Base-by-base conservation (phyloP, 192 early-diverging fungal genomes). In the Entomortierella chlamydospora region DNA sequence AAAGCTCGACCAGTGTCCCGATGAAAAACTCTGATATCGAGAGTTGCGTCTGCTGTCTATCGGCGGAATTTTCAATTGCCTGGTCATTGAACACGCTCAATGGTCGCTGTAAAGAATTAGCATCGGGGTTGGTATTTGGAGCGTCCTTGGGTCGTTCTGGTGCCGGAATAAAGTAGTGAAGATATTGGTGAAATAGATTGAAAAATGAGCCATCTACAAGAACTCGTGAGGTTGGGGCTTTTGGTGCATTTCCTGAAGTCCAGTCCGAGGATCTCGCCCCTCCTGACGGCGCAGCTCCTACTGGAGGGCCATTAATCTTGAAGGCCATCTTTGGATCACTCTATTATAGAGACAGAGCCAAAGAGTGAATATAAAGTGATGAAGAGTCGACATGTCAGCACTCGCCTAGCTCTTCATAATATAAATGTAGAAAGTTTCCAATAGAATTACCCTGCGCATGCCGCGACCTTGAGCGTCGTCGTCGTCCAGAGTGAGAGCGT, bases 1-100 rank as follows among this genome's bases (percentile, higher is more conserved):
- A 79, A 47, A 79, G 76, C 22, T 79, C 76, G 0, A 70, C 76
- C 4, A 70, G 28, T 15, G 76, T 79, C 1, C 76, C 76, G 22
- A 79, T 64, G 50, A 79, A 79, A 43, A 79, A 79, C 26, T 79
- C 74, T 33, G 74, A 70, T 29, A 79, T 70, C 1, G 68, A 55
- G 7, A 79, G 74, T 22, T 70, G 68, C 3, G 62, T 60, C 31
- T 79, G 74, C 18, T 68, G 55, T 55, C 57, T 64, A 57, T 79
- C 67, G 5, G 41, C 47, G 2, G 76, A 79, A 22, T 56, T 64
- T 43, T 79, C 76, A 25, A 79, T 65, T 17, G 34, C 29, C 6
- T 41, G 55, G 57, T 79, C 76, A 15, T 64, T 79, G 29, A 79
- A 79, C 3, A 79, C 41, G 22, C 54, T 60, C 8, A 64, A 26